phyloP scores from a whole-genome alignment of 1,284 basidiomycete species.

The Moniliella sp. region DNA sequence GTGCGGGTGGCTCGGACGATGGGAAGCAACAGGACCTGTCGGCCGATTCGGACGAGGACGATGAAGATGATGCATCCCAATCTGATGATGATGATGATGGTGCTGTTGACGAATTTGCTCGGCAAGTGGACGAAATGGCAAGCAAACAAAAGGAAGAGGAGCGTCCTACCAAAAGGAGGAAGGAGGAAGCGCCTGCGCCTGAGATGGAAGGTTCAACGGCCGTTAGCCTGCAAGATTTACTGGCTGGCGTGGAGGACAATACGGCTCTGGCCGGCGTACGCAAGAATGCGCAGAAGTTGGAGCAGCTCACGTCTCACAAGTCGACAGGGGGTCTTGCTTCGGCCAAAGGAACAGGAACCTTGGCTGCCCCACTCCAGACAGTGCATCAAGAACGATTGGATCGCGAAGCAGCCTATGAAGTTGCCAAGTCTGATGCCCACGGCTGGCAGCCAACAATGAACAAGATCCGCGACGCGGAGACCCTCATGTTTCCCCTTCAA shows the following conservation, averaged over 20 bases:
- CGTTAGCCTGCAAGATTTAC: slow-evolving; percentile 46
- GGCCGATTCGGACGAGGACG: slow-evolving; percentile 2
- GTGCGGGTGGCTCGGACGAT: slow-evolving; percentile 8
- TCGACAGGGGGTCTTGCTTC: slow-evolving; percentile 3
- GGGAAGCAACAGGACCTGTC: too few relatives aligned
- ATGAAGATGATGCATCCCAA: slow-evolving; percentile 11
- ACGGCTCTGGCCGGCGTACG: slow-evolving; percentile 11
- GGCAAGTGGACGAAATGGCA: slow-evolving; percentile 1
- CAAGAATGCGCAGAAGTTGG: slow-evolving; percentile 13
- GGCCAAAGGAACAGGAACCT: slow-evolving; percentile 40
- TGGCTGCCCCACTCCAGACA: slow-evolving; percentile 65
- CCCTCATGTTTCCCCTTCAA: slow-evolving; percentile 76
- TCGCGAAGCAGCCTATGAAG: slow-evolving; percentile 76
- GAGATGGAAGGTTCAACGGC: too few relatives aligned
- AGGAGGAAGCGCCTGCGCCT: background rate
- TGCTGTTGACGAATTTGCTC: background rate
- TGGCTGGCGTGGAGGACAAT: slow-evolving; percentile 42
- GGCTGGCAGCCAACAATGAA: slow-evolving; percentile 75
- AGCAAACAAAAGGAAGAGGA: background rate
- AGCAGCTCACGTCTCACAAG: background rate
- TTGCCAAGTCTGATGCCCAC: slow-evolving; percentile 70
- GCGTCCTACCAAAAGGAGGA: background rate
- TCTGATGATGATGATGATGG: slow-evolving; percentile 6
- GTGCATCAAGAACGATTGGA: slow-evolving; percentile 71
- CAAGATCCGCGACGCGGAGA: slow-evolving; percentile 48